Evolutionary conservation across 1,139 yeast species (phyloP).

Genomic region (Spathaspora sp.): DNA sequence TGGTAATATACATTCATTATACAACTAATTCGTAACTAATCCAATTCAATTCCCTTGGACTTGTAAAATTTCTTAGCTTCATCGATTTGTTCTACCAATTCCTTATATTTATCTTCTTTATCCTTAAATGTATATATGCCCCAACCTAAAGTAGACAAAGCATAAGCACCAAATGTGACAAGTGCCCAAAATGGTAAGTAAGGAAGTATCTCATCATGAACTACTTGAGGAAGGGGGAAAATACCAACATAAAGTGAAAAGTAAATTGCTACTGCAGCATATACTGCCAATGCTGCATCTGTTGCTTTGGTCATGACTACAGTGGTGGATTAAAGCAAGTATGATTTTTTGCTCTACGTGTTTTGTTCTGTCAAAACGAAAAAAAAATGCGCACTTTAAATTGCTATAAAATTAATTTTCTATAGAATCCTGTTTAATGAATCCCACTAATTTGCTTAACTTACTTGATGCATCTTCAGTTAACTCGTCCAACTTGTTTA

Average conservation of each 20-base stretch:
- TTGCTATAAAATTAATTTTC: conserved; percentile 5
- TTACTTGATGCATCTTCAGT: conserved; percentile 38
- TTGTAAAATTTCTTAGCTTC: conserved; percentile 65
- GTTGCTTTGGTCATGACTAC: conserved; percentile 66
- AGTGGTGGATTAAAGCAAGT: background rate
- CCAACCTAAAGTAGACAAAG: conserved; percentile 70
- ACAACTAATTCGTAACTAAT: conserved; percentile 20
- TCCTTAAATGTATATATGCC: conserved; percentile 73
- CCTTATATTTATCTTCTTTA: conserved; percentile 67
- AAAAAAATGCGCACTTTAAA: background rate
- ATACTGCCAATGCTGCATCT: conserved; percentile 51
- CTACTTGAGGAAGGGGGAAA: conserved; percentile 52
- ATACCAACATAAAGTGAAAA: conserved; percentile 52
- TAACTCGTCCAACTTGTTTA: conserved; percentile 34
- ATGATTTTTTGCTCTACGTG: conserved; percentile 4
- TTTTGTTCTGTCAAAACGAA: conserved; percentile 1
- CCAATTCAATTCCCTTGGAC: conserved; percentile 56
- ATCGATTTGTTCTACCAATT: conserved; percentile 60
- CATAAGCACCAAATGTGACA: conserved; percentile 69
- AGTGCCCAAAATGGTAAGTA: conserved; percentile 70
- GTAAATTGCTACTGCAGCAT: conserved; percentile 53
- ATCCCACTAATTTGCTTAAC: conserved; percentile 42
- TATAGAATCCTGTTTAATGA: conserved; percentile 45
- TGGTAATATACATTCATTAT: background rate
- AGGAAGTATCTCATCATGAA: conserved; percentile 61